A percentile compares a stretch with the other conserved stretches of the same genome.
Evolutionary conservation across 2,329 filamentous ascomycete genomes (phyloP).

Genomic region (Stagonosporopsis cucurbitacearum): DNA sequence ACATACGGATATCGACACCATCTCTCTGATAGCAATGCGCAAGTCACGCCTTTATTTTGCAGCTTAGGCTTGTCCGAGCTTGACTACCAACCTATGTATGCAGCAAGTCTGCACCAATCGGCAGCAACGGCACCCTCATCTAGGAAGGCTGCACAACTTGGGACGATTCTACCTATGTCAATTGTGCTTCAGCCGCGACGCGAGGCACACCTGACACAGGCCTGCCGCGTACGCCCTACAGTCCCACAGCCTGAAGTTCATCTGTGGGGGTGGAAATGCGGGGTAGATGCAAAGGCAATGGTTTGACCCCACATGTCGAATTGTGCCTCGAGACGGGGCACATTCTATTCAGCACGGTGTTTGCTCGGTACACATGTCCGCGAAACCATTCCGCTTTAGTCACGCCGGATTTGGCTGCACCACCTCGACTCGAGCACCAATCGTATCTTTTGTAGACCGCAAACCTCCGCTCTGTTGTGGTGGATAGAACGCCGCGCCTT

Average conservation of each 20-base stretch:
- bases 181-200: conserved; percentile 2
- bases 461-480: conserved; percentile 5
- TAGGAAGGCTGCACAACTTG: neutral
- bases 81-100: neutral
- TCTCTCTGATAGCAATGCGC: neutral
- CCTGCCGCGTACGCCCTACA: no score
- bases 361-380: neutral
- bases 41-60: neutral
- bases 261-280: conserved; percentile 3
- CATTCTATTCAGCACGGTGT: neutral
- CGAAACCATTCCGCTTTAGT: neutral
- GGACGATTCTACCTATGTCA: neutral
- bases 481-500: conserved; percentile 11
- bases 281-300: conserved; percentile 6
- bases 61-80: neutral
- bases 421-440: conserved; percentile 19
- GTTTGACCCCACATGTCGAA: neutral
- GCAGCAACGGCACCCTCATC: neutral
- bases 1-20: neutral
- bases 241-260: neutral
- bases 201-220: neutral
- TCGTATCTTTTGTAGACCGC: conserved; percentile 1
- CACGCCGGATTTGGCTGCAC: no score
- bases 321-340: conserved; percentile 33
- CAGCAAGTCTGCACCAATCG: neutral